These are phyloP conservation scores for Exophiala phaeomuriformis DNA, from an alignment of 2,329 filamentous ascomycete species.

Conservation along the genomic window DNA sequence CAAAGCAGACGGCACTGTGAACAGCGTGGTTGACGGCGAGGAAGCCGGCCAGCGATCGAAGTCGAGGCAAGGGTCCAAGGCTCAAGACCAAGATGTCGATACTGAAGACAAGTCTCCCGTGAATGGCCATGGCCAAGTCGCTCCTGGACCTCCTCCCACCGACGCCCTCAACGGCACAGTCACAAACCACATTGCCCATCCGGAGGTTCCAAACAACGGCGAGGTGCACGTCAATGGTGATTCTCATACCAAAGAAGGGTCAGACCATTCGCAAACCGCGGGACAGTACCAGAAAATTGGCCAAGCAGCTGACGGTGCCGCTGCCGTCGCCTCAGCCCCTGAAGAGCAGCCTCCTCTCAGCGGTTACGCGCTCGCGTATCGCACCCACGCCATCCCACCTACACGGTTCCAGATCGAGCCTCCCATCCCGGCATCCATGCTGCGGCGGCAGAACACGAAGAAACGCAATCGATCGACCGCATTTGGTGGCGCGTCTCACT, in stretches of 20 bases:
- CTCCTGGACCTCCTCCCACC: constrained; percentile 26
- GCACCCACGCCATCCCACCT: constrained; percentile 22
- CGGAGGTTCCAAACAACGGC: constrained; percentile 16
- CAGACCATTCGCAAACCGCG: not conserved
- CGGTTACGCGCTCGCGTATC: constrained; percentile 26
- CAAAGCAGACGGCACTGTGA: constrained; percentile 24
- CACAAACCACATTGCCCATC: constrained; percentile 3
- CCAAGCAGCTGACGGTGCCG: too few species aligned
- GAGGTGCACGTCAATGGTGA: constrained; percentile 13
- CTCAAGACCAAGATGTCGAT: constrained; percentile 3
- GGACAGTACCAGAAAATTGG: not conserved
- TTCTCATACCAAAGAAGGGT: not conserved
- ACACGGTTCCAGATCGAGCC: constrained; percentile 27
- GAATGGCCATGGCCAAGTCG: constrained; percentile 18
- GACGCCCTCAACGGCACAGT: constrained; percentile 14
- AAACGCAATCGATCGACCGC: constrained; percentile 17
- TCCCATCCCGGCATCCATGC: constrained; percentile 26
- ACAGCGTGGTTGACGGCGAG: constrained; percentile 25
- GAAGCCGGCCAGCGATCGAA: constrained; percentile 14
- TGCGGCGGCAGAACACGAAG: constrained; percentile 22
- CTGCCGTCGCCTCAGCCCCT: too few species aligned
- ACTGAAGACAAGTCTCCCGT: constrained; percentile 14
- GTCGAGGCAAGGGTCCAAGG: constrained; percentile 5
- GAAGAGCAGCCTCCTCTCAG: not conserved
- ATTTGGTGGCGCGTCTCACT: constrained; percentile 10